These are phyloP conservation scores for Colletotrichum cuscutae DNA, from an alignment of 2,329 filamentous ascomycete genomes.

Conservation along the genomic window DNA sequence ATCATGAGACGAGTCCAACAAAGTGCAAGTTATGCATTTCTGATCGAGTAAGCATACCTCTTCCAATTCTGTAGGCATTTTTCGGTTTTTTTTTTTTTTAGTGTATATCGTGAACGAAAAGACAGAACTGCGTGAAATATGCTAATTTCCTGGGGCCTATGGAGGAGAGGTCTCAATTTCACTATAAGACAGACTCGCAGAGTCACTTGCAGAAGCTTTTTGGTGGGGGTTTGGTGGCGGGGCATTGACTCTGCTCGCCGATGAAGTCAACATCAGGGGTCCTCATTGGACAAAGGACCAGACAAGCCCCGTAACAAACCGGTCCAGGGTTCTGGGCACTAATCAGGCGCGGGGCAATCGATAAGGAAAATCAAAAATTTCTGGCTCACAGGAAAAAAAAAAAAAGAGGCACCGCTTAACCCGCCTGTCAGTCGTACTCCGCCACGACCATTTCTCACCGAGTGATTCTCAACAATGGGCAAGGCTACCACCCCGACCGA, in stretches of 20 bases:
- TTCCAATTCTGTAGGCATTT: constrained; percentile 81
- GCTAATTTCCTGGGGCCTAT: constrained; percentile 12
- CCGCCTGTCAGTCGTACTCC: constrained; percentile 21
- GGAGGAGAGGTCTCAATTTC: constrained; percentile 21
- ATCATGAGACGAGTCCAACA: constrained; percentile 16
- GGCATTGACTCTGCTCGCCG: constrained; percentile 29
- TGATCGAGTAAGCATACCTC: constrained; percentile 62
- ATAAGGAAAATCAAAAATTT: constrained; percentile 46
- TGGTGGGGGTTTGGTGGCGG: constrained; percentile 34
- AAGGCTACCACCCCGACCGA: constrained; percentile 75
- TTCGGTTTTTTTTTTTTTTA: constrained; percentile 1
- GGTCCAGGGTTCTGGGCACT: constrained; percentile 35
- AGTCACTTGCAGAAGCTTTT: constrained; percentile 36
- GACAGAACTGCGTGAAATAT: not conserved
- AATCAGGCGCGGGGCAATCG: constrained; percentile 41
- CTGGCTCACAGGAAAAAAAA: constrained; percentile 27
- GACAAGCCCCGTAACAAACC: not conserved
- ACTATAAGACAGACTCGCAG: constrained; percentile 29
- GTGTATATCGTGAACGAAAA: not conserved
- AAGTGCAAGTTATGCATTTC: constrained; percentile 7
- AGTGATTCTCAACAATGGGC: constrained; percentile 69
- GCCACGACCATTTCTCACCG: constrained; percentile 19
- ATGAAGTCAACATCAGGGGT: constrained; percentile 27
- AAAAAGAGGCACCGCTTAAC: constrained; percentile 21
- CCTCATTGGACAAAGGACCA: constrained; percentile 22